Evolutionary conservation across 179 eudicot species (phyloP), one percentile per base, ranked within the genome.

Genomic region (Pouteria campechiana): DNA sequence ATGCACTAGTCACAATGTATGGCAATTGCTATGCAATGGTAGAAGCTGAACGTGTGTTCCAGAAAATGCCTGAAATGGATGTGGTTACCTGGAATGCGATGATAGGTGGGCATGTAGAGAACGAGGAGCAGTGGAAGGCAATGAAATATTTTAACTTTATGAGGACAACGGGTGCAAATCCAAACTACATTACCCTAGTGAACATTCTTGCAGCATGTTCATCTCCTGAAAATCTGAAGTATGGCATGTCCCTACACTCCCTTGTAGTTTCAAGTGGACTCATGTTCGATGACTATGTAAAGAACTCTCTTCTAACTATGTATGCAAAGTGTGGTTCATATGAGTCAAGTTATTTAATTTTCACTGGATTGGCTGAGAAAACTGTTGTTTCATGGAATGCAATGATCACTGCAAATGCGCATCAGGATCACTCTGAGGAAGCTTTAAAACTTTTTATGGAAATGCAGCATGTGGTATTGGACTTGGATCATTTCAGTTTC

Each of bases 271-370:
- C 25, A 27, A 20, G 46, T 8, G 94, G 94, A 37, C 65, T 73
- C 22, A 82, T 54, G 32, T 61, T 71, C 7, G 74, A 79, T 50
- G 85, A 76, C 25, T 79, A 73, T 60, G 80, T 83, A 35, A 80
- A 65, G 70, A 80, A 76, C 55, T 76, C 82, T 41, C 83, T 83
- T 11, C 74, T 83, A 15, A 73, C 75, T 29, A 79, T 83, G 94
- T 79, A 83, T 45, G 94, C 84, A 6, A 74, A 68, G 41, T 83
- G 90, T 52, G 82, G 82, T 24, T 89, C 74, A 69, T 69, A 79
- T 46, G 60, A 60, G 20, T 74, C 85, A 32, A 71, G 90, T 60
- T 54, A 57, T 27, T 52, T n/a, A 40, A 51, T 79, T 41, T 79
- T 76, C 47, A 54, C 37, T 29, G 55, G 58, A 16, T 69, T 75